Conservation (phyloP, 768 basidiomycete species). For the Xanthoconium stramineum region DNA sequence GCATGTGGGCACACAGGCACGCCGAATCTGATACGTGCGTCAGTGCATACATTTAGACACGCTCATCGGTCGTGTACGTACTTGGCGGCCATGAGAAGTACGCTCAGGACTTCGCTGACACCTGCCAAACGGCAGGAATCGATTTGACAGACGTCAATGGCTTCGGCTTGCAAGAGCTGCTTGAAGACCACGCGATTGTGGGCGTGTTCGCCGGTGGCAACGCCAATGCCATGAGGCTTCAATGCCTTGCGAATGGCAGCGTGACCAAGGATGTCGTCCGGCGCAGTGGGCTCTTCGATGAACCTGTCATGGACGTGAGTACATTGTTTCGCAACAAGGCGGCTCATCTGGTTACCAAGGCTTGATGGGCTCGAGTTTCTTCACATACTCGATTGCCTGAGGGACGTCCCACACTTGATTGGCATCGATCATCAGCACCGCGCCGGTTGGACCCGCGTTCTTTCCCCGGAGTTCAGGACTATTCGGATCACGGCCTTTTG, state of each 20-base stretch:
- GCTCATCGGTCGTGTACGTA: constrained; percentile 29
- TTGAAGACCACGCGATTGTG: constrained; percentile 98
- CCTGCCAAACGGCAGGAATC: constrained; percentile 93
- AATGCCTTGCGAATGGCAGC: constrained; percentile 81
- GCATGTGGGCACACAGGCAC: constrained; percentile 95
- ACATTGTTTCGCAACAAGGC: background rate
- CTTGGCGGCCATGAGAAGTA: constrained; percentile 93
- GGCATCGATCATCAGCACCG: constrained; percentile 95
- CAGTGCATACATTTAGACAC: background rate
- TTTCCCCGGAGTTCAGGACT: constrained; percentile 71
- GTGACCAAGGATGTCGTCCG: constrained; percentile 90
- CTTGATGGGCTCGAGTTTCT: constrained; percentile 70
- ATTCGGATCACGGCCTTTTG: constrained; percentile 55
- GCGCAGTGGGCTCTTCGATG: constrained; percentile 96
- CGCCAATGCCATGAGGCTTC: constrained; percentile 81
- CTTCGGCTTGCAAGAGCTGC: constrained; percentile 87
- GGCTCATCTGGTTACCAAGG: constrained; percentile 61
- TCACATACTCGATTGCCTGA: constrained; percentile 90
- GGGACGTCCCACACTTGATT: constrained; percentile 97
- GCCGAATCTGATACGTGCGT: constrained; percentile 57
- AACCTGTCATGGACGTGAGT: constrained; percentile 51
- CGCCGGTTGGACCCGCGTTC: constrained; percentile 92
- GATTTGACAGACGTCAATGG: constrained; percentile 94
- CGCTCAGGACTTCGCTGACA: constrained; percentile 91
- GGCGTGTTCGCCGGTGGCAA: constrained; percentile 95